Evolutionary conservation across 768 basidiomycete genomes (phyloP).

Genomic region (Russula lepida): DNA sequence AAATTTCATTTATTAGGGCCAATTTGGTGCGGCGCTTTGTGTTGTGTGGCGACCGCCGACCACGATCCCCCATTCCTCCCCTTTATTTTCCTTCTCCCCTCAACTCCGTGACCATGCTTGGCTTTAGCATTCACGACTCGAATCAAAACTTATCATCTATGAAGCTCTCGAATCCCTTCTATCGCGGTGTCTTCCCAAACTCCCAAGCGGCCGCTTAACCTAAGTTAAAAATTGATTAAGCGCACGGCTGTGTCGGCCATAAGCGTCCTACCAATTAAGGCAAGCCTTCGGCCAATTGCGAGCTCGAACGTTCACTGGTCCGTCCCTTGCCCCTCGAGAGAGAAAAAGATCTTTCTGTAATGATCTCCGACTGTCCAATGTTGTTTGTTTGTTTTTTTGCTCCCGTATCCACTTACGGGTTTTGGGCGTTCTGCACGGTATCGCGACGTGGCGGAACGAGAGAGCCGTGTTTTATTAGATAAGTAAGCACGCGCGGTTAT

Average conservation of each 20-base stretch:
- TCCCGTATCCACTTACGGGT: neutral
- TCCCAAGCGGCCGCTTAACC: constrained; percentile 10
- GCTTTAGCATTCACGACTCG: neutral
- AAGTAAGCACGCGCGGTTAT: neutral
- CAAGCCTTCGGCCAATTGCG: neutral
- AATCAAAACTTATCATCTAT: neutral
- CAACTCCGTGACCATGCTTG: constrained; percentile 1
- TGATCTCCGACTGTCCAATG: neutral
- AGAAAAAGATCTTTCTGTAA: neutral
- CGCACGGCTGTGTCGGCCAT: constrained; percentile 2
- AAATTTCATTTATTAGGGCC: neutral
- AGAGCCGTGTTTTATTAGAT: neutral
- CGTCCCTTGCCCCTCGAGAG: too few relatives aligned
- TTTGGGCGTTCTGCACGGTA: neutral
- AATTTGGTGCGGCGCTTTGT: neutral
- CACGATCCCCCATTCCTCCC: too few relatives aligned
- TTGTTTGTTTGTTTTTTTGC: constrained; percentile 4
- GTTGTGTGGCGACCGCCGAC: neutral
- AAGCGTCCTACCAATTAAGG: constrained; percentile 1
- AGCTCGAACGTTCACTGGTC: neutral
- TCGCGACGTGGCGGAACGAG: neutral
- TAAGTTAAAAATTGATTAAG: constrained; percentile 14
- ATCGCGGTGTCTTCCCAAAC: constrained; percentile 7
- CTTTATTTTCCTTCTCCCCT: too few relatives aligned
- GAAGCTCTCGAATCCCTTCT: neutral